Base-by-base conservation (phyloP, 2,329 filamentous ascomycete species). In the Onygena corvina region DNA sequence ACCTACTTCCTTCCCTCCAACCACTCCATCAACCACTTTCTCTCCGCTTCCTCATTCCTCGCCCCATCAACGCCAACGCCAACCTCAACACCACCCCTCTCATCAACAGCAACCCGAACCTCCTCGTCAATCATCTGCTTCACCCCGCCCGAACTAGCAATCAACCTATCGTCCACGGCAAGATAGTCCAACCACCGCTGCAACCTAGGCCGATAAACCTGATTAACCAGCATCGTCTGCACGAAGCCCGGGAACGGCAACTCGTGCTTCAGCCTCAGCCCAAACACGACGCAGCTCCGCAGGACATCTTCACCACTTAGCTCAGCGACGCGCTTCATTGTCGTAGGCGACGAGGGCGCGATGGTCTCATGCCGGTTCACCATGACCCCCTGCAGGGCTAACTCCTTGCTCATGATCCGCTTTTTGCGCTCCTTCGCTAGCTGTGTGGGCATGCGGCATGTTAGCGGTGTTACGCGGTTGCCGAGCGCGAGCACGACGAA, bases 391-490 rank as follows among this genome's bases (percentile, higher is more conserved):
- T 60, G 55, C 23, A 63, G 51, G 14, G 65, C 63, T 7, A 52
- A 54, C 8, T 30, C 52, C 46, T 54, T 66, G 53, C 50, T 66
- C 45, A 68, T 64, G 60, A 85, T 77, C 1, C 72, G 66, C 55
- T 74, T 72, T 12, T 60, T 60, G 47, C 77, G 67, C 33, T 79
- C 74, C 30, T 66, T 64, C n/a, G 73, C 69, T 4, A 86, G 70
- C 68, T 95, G 90, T 33, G 69, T 71, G 0, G 90, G 90, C 51
- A 95, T 84, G 8, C 87, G 78, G 64, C 90, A 95, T 0, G 86
- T 83, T 57, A 79, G 79, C 0, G 90, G 90, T 21, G 94, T 84
- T 18, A 87, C 71, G 31, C 70, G 70, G 16, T 81, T 80, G 0
- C 76, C 76, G 21, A 94, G 69, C 27, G 80, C 76, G 4, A 88